A percentile compares a stretch with the other conserved stretches of the same genome.
Conservation (phyloP, 371 early-diverging fungal genomes). For the Encephalitozoon cuniculi region DNA sequence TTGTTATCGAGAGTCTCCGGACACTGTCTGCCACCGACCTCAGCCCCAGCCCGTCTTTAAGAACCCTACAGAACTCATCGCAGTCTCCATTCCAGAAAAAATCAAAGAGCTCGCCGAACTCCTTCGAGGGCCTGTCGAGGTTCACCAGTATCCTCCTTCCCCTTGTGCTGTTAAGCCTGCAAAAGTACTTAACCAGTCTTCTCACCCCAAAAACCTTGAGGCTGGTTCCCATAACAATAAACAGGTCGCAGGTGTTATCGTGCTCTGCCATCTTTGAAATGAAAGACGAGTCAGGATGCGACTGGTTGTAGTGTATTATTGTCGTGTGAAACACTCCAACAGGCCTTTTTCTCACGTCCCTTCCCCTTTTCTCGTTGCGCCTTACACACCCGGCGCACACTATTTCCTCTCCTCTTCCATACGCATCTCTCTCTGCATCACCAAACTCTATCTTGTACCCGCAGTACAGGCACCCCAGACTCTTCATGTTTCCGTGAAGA, state of each 20-base stretch:
- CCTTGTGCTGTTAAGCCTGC: conserved; percentile 20
- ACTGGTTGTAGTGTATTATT: conserved; percentile 90
- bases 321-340: conserved; percentile 79
- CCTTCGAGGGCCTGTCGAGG: conserved; percentile 44
- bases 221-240: conserved; percentile 92
- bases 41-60: neutral
- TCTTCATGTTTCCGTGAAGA: conserved; percentile 59
- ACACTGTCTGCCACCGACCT: neutral
- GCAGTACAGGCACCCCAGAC: conserved; percentile 50
- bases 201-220: conserved; percentile 84
- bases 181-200: conserved; percentile 71
- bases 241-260: conserved; percentile 65
- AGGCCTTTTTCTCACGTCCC: conserved; percentile 61
- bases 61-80: conserved; percentile 49
- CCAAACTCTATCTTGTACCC: conserved; percentile 39
- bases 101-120: conserved; percentile 54
- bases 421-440: neutral
- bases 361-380: conserved; percentile 65
- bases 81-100: conserved; percentile 59
- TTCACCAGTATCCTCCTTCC: conserved; percentile 57
- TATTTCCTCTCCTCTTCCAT: conserved; percentile 13
- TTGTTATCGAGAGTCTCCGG: neutral
- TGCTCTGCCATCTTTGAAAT: conserved; percentile 18
- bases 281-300: conserved; percentile 68
- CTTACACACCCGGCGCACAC: conserved; percentile 48